A percentile compares a stretch with the other conserved stretches of the same genome.
Conservation (phyloP, 2,329 filamentous ascomycete genomes). For the Dothidotthia symphoricarpi region DNA sequence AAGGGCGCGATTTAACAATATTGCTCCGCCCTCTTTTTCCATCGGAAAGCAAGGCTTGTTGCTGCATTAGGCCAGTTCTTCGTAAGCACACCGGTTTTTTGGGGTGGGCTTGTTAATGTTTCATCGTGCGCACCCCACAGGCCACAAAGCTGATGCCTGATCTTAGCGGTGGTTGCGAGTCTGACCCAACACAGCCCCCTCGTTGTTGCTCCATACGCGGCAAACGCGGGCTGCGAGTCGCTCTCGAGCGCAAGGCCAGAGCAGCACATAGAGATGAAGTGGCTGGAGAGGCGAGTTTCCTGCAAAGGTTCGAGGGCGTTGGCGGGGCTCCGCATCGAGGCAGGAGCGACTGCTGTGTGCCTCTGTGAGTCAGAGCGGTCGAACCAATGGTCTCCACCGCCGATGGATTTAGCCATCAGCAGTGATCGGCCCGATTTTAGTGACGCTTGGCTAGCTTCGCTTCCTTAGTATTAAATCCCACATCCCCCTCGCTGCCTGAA, state of each 20-base stretch:
- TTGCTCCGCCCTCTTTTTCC: slow-evolving; percentile 29
- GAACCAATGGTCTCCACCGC: no score
- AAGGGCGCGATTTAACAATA: slow-evolving; percentile 20
- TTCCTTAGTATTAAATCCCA: slow-evolving; percentile 25
- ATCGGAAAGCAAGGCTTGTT: slow-evolving; percentile 20
- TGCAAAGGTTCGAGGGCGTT: no score
- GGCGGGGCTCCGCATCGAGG: no score
- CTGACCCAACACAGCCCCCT: no score
- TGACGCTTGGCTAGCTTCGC: slow-evolving; percentile 22
- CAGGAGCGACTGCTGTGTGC: no score
- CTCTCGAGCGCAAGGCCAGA: no score
- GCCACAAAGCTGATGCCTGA: slow-evolving; percentile 22
- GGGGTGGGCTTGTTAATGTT: slow-evolving; percentile 17
- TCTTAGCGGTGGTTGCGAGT: no score
- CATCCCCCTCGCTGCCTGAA: slow-evolving; percentile 32
- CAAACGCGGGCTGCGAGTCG: no score
- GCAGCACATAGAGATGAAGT: no score
- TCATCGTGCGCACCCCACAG: slow-evolving; percentile 29
- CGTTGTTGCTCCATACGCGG: no score
- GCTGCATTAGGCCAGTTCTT: slow-evolving; percentile 23
- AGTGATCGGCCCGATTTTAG: slow-evolving; percentile 19
- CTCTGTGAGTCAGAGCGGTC: slow-evolving; percentile 9
- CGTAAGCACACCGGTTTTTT: slow-evolving; percentile 30
- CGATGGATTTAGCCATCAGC: no score
- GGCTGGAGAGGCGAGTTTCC: no score